phyloP scores from a whole-genome alignment of 805 yeast species.

The Scheffersomyces coipomensis region DNA sequence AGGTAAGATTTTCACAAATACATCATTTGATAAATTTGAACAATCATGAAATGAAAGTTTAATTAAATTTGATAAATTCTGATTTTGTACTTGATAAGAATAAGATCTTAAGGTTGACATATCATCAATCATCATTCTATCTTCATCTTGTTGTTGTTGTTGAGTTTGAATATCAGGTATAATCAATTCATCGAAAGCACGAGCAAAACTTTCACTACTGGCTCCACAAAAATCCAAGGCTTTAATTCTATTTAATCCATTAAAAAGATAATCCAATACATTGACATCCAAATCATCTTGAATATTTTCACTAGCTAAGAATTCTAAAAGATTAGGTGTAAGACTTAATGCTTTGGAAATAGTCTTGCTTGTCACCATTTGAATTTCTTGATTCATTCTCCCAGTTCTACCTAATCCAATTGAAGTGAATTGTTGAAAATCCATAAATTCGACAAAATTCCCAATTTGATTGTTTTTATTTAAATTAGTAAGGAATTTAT shows the following conservation, averaged over 20 bases:
- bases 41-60: conserved; percentile 84
- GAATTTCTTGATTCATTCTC: conserved; percentile 86
- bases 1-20: conserved; percentile 57
- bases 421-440: conserved; percentile 85
- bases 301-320: conserved; percentile 80
- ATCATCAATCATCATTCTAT: conserved; percentile 3
- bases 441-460: conserved; percentile 69
- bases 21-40: conserved; percentile 64
- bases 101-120: background rate
- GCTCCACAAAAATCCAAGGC: conserved; percentile 90
- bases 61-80: conserved; percentile 19
- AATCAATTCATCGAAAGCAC: conserved; percentile 51
- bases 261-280: conserved; percentile 57
- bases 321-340: conserved; percentile 72
- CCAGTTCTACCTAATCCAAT: conserved; percentile 89
- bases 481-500: conserved; percentile 59
- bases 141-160: conserved; percentile 12
- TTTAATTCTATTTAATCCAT: conserved; percentile 52
- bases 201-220: conserved; percentile 59
- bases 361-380: conserved; percentile 80
- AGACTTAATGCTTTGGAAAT: conserved; percentile 58
- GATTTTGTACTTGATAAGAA: background rate
- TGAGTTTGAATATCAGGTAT: conserved; percentile 6
- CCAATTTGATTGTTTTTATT: conserved; percentile 46
- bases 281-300: conserved; percentile 72